Percentiles rank a stretch among this genome's conserved stretches.
Conservation (phyloP, 768 basidiomycete species). For the Sporobolomyces phaffii region DNA sequence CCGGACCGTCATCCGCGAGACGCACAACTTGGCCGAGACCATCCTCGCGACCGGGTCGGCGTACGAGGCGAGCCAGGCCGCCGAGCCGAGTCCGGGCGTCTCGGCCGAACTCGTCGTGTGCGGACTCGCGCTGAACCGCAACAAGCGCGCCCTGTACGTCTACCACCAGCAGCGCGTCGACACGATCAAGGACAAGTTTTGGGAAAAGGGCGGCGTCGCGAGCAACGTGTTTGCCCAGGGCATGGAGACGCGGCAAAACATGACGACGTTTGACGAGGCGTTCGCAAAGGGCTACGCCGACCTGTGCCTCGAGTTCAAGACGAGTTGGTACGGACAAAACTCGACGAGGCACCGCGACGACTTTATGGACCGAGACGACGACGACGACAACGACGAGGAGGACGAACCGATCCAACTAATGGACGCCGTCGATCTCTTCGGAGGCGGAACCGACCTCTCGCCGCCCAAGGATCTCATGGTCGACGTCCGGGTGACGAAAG, state of each 20-base stretch:
- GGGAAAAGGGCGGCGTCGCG: constrained; percentile 78
- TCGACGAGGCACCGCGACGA: neutral
- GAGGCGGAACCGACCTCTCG: constrained; percentile 28
- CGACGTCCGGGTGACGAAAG: constrained; percentile 73
- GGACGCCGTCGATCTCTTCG: constrained; percentile 60
- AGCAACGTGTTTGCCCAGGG: constrained; percentile 69
- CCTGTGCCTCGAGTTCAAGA: constrained; percentile 35
- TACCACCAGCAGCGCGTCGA: constrained; percentile 84
- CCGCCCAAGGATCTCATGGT: constrained; percentile 89
- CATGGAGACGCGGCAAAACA: constrained; percentile 46
- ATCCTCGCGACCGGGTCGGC: constrained; percentile 39
- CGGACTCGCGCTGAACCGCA: constrained; percentile 80
- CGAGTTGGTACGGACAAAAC: constrained; percentile 17
- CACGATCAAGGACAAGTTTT: constrained; percentile 78
- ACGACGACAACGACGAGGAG: constrained; percentile 20
- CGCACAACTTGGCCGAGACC: constrained; percentile 62
- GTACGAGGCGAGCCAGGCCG: constrained; percentile 21
- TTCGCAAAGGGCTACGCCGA: constrained; percentile 37
- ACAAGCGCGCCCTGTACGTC: constrained; percentile 91
- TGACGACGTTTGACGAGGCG: constrained; percentile 32
- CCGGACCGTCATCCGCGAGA: constrained; percentile 78
- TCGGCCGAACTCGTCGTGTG: constrained; percentile 62
- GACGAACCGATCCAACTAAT: constrained; percentile 13
- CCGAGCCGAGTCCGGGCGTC: constrained; percentile 7
- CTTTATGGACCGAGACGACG: constrained; percentile 10